Conservation (phyloP, 495 filamentous ascomycete genomes). For the Friedmanniomyces simplex region DNA sequence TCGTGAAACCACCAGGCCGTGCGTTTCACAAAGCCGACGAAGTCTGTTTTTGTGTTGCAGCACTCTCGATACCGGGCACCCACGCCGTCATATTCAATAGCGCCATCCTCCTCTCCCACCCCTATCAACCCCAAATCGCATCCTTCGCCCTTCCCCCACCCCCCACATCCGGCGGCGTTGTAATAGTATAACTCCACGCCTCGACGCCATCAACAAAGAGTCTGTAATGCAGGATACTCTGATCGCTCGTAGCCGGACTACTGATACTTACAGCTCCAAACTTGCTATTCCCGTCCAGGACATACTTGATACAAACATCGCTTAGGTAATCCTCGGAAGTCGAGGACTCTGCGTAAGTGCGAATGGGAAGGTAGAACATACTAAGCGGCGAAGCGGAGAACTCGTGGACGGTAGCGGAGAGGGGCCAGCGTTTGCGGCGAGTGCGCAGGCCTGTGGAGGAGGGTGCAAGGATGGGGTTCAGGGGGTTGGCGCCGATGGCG, state of each 20-base stretch:
- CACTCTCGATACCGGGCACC: too few relatives aligned
- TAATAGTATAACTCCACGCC: slow-evolving; percentile 50
- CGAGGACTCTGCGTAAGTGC: slow-evolving; percentile 50
- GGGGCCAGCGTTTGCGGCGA: slow-evolving; percentile 37
- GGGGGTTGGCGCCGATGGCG: slow-evolving; percentile 10
- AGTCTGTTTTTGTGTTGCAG: too few relatives aligned
- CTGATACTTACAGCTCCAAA: slow-evolving; percentile 83
- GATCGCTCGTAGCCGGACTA: slow-evolving; percentile 33
- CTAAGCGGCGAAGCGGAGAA: slow-evolving; percentile 73
- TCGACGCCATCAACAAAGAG: slow-evolving; percentile 71
- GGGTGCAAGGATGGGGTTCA: slow-evolving; percentile 3
- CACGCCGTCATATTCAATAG: too few relatives aligned
- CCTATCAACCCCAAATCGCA: slow-evolving; percentile 33
- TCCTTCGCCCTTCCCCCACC: slow-evolving; percentile 28
- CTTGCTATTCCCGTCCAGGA: slow-evolving; percentile 80
- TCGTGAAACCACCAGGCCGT: too few relatives aligned
- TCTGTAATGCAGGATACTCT: slow-evolving; percentile 62
- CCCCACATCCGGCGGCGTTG: slow-evolving; percentile 24
- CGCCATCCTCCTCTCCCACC: too few relatives aligned
- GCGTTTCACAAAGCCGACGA: too few relatives aligned
- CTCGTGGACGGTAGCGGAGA: slow-evolving; percentile 61
- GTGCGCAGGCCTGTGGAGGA: slow-evolving; percentile 26
- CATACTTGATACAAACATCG: slow-evolving; percentile 45
- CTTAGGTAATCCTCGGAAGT: slow-evolving; percentile 14
- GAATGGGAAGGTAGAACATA: slow-evolving; percentile 86